These are phyloP conservation scores for Calocera cornea DNA, from an alignment of 768 basidiomycete species.

Conservation along the genomic window DNA sequence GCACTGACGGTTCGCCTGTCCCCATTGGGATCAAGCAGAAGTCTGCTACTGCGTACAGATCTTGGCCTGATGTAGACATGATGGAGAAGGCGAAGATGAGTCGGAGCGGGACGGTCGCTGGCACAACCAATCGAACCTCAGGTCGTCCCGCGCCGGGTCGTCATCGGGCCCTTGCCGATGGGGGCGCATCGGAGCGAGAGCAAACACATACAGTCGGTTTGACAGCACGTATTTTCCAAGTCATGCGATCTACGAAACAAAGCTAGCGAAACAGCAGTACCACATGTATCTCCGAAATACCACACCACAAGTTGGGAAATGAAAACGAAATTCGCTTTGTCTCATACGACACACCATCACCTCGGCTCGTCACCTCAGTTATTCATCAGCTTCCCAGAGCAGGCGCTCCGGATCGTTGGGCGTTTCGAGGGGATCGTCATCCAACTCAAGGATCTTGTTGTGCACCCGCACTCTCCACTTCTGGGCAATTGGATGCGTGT, in stretches of 20 bases:
- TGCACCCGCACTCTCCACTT: background rate
- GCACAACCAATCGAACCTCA: background rate
- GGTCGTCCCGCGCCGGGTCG: no score
- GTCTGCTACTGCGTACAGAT: slow-evolving; percentile 77
- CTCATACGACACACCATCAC: no score
- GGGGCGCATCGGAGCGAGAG: no score
- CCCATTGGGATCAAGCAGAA: slow-evolving; percentile 85
- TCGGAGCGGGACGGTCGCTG: background rate
- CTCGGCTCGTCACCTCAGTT: background rate
- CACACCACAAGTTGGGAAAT: no score
- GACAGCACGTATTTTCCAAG: no score
- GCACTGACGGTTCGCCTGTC: slow-evolving; percentile 55
- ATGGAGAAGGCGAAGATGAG: background rate
- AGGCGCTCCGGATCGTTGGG: background rate
- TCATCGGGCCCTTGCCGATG: no score
- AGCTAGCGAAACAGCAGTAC: no score
- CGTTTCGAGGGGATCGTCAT: background rate
- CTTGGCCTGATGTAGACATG: slow-evolving; percentile 15
- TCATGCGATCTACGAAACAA: no score
- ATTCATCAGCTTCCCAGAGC: background rate
- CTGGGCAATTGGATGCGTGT: background rate
- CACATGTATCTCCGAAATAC: no score
- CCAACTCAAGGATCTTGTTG: background rate
- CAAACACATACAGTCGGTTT: no score
- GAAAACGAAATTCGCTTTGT: no score